Evolutionary conservation across 345 rosid species (phyloP).

Genomic region (Xanthoceras sorbifolium): DNA sequence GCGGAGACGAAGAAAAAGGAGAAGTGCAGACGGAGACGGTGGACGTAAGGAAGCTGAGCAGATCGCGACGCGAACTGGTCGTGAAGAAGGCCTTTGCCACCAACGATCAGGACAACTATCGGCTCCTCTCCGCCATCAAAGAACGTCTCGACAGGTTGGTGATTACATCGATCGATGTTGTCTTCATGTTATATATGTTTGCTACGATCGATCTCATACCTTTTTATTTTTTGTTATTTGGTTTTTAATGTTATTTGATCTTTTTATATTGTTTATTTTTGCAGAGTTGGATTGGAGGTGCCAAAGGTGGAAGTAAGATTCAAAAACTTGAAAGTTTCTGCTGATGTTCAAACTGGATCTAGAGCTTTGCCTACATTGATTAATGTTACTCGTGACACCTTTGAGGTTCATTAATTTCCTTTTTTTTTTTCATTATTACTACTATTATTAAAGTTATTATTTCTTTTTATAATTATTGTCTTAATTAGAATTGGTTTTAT

Average conservation of each 20-base stretch:
- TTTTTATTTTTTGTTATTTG: not conserved
- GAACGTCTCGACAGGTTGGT: conserved; percentile 69
- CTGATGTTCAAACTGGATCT: conserved; percentile 63
- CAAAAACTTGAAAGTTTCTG: conserved; percentile 59
- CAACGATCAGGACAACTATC: conserved; percentile 72
- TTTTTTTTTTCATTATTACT: not conserved
- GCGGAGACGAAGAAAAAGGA: conserved; percentile 4
- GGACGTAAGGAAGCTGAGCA: conserved; percentile 68
- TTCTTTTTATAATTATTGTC: not conserved
- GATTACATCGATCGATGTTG: not conserved
- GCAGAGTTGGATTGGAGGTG: conserved; percentile 74
- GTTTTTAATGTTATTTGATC: not conserved
- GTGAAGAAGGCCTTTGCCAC: conserved; percentile 84
- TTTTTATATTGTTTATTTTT: not conserved
- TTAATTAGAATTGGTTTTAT: not conserved
- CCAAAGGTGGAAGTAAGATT: conserved; percentile 79
- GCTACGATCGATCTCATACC: too few relatives aligned
- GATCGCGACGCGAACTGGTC: conserved; percentile 60
- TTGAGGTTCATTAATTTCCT: conserved; percentile 50
- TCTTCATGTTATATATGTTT: too few relatives aligned
- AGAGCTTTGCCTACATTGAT: conserved; percentile 89
- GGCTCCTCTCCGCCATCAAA: conserved; percentile 68
- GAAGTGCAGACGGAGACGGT: conserved; percentile 45
- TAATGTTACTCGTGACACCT: conserved; percentile 57
- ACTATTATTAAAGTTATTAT: not conserved